These are phyloP conservation scores for Moringa oleifera DNA, from an alignment of 345 rosid species.

Conservation along the genomic window DNA sequence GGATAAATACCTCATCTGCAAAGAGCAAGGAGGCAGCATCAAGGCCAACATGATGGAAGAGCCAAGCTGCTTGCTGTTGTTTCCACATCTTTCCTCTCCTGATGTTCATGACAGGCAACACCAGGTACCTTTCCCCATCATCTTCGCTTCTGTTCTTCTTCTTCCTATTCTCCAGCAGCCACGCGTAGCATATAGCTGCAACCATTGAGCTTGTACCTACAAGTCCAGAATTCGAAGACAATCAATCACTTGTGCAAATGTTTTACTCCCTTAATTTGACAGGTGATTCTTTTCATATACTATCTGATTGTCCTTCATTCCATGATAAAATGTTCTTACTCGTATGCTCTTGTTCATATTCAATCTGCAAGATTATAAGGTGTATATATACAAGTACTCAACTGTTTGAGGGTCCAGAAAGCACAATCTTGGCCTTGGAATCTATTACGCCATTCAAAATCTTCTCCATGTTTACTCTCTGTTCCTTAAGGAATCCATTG, in stretches of 20 bases:
- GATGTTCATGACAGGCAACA: slow-evolving; percentile 52
- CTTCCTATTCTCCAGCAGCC: slow-evolving; percentile 41
- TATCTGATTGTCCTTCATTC: too few species aligned
- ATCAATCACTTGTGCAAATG: too few species aligned
- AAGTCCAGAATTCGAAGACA: too few species aligned
- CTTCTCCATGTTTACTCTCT: slow-evolving; percentile 37
- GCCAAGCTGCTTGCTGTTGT: slow-evolving; percentile 58
- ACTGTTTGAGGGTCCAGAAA: slow-evolving; percentile 64
- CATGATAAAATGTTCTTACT: too few species aligned
- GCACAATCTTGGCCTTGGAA: slow-evolving; percentile 45
- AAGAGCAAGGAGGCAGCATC: slow-evolving; percentile 51
- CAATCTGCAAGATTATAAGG: too few species aligned
- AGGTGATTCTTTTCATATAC: too few species aligned
- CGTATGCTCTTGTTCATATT: too few species aligned
- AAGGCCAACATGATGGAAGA: slow-evolving; percentile 52
- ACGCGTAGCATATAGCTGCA: slow-evolving; percentile 60
- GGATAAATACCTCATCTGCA: slow-evolving; percentile 53
- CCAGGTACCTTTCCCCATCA: slow-evolving; percentile 17
- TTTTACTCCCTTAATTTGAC: too few species aligned
- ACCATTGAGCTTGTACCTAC: slow-evolving; percentile 62
- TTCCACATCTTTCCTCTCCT: slow-evolving; percentile 57
- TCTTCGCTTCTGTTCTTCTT: slow-evolving; percentile 29
- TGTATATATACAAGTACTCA: slow-evolving; percentile 13
- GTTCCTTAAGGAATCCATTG: slow-evolving; percentile 46
- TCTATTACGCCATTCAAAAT: slow-evolving; percentile 30